Conservation (phyloP, 2,329 filamentous ascomycete species). For the Pyrenophora graminea region DNA sequence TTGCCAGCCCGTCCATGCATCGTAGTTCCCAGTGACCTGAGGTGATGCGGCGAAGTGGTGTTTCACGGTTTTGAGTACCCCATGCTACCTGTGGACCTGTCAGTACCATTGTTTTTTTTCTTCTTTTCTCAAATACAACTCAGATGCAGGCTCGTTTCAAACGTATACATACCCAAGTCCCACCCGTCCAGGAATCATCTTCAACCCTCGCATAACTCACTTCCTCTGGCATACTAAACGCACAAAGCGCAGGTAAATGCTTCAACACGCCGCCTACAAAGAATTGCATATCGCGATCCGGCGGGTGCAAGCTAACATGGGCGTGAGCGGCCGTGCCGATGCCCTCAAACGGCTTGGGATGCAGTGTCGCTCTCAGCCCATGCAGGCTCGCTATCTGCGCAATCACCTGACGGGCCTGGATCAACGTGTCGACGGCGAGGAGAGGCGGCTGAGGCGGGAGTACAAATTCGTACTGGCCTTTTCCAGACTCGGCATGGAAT, state of each 20-base stretch:
- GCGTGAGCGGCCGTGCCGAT: conserved; percentile 71
- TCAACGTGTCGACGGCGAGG: conserved; percentile 70
- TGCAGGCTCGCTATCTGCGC: conserved; percentile 65
- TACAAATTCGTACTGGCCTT: conserved; percentile 78
- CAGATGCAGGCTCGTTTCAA: neutral
- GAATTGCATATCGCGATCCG: conserved; percentile 64
- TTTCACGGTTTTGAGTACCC: conserved; percentile 81
- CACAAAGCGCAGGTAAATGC: conserved; percentile 68
- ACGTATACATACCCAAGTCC: conserved; percentile 4
- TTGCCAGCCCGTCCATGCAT: conserved; percentile 76
- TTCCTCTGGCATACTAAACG: conserved; percentile 69
- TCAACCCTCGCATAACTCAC: conserved; percentile 71
- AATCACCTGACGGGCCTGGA: conserved; percentile 73
- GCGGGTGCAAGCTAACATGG: conserved; percentile 68
- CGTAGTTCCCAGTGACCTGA: conserved; percentile 77
- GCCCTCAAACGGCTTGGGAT: conserved; percentile 68
- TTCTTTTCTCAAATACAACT: neutral
- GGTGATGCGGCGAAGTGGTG: conserved; percentile 69
- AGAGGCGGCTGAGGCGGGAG: conserved; percentile 67
- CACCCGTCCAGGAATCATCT: conserved; percentile 58
- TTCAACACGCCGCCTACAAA: conserved; percentile 70
- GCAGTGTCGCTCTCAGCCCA: conserved; percentile 69
- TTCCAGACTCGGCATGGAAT: conserved; percentile 73
- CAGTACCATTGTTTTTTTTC: neutral
- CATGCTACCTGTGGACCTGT: conserved; percentile 71